Percentiles rank a stretch among this genome's conserved stretches.
phyloP scores from a whole-genome alignment of 345 rosid genomes.

The Dimocarpus longan region DNA sequence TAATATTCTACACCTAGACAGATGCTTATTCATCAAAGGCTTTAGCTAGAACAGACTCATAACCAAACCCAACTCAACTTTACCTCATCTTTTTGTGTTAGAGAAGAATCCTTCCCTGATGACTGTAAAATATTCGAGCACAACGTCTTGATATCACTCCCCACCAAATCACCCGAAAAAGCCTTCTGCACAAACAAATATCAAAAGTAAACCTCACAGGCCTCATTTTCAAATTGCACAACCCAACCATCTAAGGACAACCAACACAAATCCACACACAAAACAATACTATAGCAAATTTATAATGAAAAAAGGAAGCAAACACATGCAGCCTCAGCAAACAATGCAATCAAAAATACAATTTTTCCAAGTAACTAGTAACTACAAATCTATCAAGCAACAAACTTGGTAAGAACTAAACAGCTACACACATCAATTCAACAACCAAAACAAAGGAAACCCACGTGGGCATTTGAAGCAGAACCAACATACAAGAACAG shows the following conservation, averaged over 20 bases:
- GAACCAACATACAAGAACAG: not conserved
- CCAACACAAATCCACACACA: not conserved
- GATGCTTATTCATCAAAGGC: not conserved
- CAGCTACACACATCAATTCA: not conserved
- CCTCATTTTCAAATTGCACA: not conserved
- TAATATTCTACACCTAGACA: constrained; percentile 6
- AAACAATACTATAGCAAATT: not conserved
- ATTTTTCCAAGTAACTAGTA: not conserved
- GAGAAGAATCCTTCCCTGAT: constrained; percentile 41
- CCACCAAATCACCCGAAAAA: constrained; percentile 27
- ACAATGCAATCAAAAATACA: not conserved
- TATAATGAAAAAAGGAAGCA: too few species aligned
- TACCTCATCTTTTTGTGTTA: constrained; percentile 53
- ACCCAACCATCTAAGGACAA: not conserved
- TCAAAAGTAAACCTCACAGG: not conserved
- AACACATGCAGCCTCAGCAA: not conserved
- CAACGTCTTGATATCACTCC: constrained; percentile 55
- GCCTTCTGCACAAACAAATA: constrained; percentile 41
- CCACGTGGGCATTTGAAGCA: not conserved
- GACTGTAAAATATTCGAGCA: constrained; percentile 51
- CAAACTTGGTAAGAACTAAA: not conserved
- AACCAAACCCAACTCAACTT: constrained; percentile 7
- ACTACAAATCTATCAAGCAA: not conserved
- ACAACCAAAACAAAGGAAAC: not conserved
- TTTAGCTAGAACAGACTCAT: not conserved